phyloP scores from a whole-genome alignment of 2,329 filamentous ascomycete species.

The Helminthosporium solani region DNA sequence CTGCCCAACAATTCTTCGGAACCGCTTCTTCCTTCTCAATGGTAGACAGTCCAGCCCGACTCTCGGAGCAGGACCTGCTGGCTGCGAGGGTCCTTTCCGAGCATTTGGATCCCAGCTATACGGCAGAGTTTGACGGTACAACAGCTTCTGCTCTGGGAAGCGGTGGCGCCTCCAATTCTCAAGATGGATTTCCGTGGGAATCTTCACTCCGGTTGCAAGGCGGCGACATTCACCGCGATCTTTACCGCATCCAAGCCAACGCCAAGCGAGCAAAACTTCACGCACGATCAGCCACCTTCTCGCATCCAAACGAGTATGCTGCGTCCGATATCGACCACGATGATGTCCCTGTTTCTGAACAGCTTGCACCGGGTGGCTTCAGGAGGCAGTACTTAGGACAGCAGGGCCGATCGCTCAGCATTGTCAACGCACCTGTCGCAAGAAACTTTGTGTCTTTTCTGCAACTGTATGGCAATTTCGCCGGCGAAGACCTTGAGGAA shows the following conservation, averaged over 20 bases:
- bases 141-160: slow-evolving; percentile 24
- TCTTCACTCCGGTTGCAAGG: slow-evolving; percentile 73
- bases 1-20: background rate
- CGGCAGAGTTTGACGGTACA: slow-evolving; percentile 46
- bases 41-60: slow-evolving; percentile 30
- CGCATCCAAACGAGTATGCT: slow-evolving; percentile 48
- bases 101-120: slow-evolving; percentile 47
- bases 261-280: slow-evolving; percentile 47
- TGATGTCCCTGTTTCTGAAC: slow-evolving; percentile 46
- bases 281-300: slow-evolving; percentile 67
- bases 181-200: slow-evolving; percentile 42
- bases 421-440: slow-evolving; percentile 58
- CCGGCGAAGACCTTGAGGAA: slow-evolving; percentile 66
- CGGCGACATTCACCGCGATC: slow-evolving; percentile 75
- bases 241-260: slow-evolving; percentile 71
- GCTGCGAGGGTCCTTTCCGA: slow-evolving; percentile 43
- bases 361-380: slow-evolving; percentile 55
- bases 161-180: slow-evolving; percentile 26
- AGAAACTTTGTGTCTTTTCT: slow-evolving; percentile 74
- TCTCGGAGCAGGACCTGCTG: slow-evolving; percentile 28
- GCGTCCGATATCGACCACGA: slow-evolving; percentile 34
- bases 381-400: slow-evolving; percentile 54
- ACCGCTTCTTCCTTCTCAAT: slow-evolving; percentile 14
- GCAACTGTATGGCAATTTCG: slow-evolving; percentile 74
- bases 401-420: slow-evolving; percentile 43